phyloP scores from a whole-genome alignment of 495 filamentous ascomycete species.

The Penicillium subrubescens region DNA sequence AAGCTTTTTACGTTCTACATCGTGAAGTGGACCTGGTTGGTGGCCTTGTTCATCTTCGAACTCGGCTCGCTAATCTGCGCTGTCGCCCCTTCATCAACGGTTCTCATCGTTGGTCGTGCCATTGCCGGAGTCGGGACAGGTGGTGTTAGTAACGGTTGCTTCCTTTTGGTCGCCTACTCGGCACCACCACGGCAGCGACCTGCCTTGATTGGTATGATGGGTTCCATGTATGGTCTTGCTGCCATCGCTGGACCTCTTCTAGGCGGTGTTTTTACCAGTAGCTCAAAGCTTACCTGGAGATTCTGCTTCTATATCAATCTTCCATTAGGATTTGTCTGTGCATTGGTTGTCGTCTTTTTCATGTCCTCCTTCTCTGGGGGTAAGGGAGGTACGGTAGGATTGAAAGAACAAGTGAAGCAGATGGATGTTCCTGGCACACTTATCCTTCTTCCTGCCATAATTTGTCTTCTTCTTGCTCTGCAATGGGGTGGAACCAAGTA shows the following conservation, averaged over 20 bases:
- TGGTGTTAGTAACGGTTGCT: constrained; percentile 70
- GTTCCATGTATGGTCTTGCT: constrained; percentile 70
- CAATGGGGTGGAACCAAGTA: constrained; percentile 44
- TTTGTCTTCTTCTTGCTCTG: constrained; percentile 42
- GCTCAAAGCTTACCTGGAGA: constrained; percentile 64
- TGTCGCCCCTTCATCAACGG: constrained; percentile 60
- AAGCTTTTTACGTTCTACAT: constrained; percentile 55
- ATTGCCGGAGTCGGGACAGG: constrained; percentile 65
- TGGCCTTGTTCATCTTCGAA: constrained; percentile 67
- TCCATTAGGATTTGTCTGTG: constrained; percentile 64
- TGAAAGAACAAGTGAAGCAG: constrained; percentile 26
- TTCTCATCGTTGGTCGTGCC: constrained; percentile 73
- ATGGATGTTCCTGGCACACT: constrained; percentile 34
- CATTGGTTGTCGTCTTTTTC: constrained; percentile 52
- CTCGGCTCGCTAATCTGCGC: constrained; percentile 71
- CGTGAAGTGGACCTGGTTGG: constrained; percentile 61
- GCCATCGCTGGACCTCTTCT: constrained; percentile 65
- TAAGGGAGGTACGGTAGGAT: background rate
- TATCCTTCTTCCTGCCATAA: constrained; percentile 33
- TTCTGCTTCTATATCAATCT: constrained; percentile 85
- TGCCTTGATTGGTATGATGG: constrained; percentile 63
- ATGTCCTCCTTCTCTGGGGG: constrained; percentile 24
- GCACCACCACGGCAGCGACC: constrained; percentile 60
- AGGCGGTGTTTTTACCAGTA: constrained; percentile 53
- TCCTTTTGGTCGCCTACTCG: constrained; percentile 62